Conservation (phyloP, 2,329 filamentous ascomycete genomes). For the Fusarium lateritium region DNA sequence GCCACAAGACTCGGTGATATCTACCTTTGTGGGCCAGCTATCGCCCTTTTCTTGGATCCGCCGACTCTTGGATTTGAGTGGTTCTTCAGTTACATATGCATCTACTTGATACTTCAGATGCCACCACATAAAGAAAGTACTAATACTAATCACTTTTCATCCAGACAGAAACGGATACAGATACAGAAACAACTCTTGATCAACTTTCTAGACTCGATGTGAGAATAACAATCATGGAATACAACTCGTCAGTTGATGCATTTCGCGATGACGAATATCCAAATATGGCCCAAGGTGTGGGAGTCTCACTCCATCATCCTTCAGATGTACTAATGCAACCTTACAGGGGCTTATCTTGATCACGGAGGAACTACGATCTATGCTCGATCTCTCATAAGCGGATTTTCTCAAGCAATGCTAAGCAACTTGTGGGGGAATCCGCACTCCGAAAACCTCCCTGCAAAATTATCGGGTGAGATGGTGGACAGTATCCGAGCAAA, state of each 20-base stretch:
- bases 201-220: constrained; percentile 23
- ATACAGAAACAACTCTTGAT: constrained; percentile 12
- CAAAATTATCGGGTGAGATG: constrained; percentile 68
- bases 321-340: constrained; percentile 15
- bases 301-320: not conserved
- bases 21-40: not conserved
- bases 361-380: constrained; percentile 72
- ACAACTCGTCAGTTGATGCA: constrained; percentile 45
- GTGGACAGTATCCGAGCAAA: constrained; percentile 70
- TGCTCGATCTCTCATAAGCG: constrained; percentile 69
- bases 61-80: not conserved
- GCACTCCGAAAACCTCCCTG: constrained; percentile 74
- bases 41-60: not conserved
- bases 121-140: too few species aligned
- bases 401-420: constrained; percentile 69
- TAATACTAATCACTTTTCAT: constrained; percentile 2
- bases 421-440: constrained; percentile 76
- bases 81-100: too few species aligned
- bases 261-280: constrained; percentile 50
- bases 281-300: constrained; percentile 48
- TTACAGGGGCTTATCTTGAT: constrained; percentile 65
- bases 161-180: constrained; percentile 30
- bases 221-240: constrained; percentile 39
- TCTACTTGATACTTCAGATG: too few species aligned
- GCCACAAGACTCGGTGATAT: not conserved